A percentile compares a stretch with the other conserved stretches of the same genome.
phyloP scores from a whole-genome alignment of 257 asterid species.

The Nicotiana noctiflora region DNA sequence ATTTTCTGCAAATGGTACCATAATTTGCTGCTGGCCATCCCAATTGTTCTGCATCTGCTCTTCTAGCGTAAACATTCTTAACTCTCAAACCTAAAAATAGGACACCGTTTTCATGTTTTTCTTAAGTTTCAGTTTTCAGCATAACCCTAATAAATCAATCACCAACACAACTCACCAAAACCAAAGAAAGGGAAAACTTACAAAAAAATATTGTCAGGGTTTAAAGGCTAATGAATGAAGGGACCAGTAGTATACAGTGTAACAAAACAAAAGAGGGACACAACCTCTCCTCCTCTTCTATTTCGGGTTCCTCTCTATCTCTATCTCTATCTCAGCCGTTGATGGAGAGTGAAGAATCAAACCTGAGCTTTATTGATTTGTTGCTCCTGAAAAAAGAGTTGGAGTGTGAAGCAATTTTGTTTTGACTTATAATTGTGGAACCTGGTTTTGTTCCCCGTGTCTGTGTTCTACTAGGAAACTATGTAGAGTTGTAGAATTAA shows the following conservation, averaged over 20 bases:
- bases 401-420: background rate
- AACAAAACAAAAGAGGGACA: background rate
- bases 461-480: background rate
- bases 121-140: background rate
- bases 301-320: background rate
- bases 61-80: too few species aligned
- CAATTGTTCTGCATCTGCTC: conserved; percentile 6
- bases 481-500: too few species aligned
- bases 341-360: background rate
- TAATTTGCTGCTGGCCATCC: background rate
- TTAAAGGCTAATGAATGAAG: background rate
- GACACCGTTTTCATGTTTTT: background rate
- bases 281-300: background rate
- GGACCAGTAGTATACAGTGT: background rate
- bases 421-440: background rate
- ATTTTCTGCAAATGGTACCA: conserved; percentile 4
- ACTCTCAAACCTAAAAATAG: too few species aligned
- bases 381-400: background rate
- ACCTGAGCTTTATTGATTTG: background rate
- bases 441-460: background rate
- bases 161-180: background rate
- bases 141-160: background rate
- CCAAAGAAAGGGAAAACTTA: background rate
- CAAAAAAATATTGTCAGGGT: background rate
- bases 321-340: background rate